These are phyloP conservation scores for Eleusine coracana DNA, from an alignment of 176 grass and related monocot species.

Conservation along the genomic window DNA sequence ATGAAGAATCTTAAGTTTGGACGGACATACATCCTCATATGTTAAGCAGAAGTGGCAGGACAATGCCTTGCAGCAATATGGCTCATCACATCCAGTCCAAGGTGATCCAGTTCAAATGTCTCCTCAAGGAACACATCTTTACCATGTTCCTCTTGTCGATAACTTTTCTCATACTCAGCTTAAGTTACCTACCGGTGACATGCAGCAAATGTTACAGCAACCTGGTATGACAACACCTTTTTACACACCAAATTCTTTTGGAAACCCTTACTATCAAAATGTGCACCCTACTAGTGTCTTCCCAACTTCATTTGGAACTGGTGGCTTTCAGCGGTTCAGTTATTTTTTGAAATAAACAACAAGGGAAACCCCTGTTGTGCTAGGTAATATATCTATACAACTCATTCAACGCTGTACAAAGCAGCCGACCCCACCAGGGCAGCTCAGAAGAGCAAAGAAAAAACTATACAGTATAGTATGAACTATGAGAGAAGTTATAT, in stretches of 20 bases:
- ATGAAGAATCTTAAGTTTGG: conserved; percentile 71
- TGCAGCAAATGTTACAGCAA: conserved; percentile 59
- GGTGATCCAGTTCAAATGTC: conserved; percentile 49
- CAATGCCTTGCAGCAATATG: conserved; percentile 50
- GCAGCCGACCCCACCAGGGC: no score
- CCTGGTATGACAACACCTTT: conserved; percentile 64
- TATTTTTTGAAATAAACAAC: not conserved
- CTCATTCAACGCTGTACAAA: no score
- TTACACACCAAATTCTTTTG: conserved; percentile 61
- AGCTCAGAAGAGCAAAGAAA: no score
- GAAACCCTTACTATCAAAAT: conserved; percentile 62
- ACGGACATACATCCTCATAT: conserved; percentile 32
- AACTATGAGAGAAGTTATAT: no score
- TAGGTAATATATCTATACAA: no score
- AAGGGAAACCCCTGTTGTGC: no score
- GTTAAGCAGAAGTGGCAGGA: conserved; percentile 54
- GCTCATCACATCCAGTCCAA: conserved; percentile 25
- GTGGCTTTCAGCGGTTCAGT: conserved; percentile 62
- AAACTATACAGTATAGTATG: no score
- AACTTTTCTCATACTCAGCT: conserved; percentile 60
- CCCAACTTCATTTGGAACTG: conserved; percentile 51
- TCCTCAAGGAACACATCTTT: conserved; percentile 49
- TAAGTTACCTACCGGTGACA: conserved; percentile 57
- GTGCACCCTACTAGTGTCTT: conserved; percentile 62
- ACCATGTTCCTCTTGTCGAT: conserved; percentile 46